Percentiles rank a stretch among this genome's conserved stretches.
These are phyloP conservation scores for Mimosa bimucronata DNA, from an alignment of 306 rosid species.

Conservation along the genomic window DNA sequence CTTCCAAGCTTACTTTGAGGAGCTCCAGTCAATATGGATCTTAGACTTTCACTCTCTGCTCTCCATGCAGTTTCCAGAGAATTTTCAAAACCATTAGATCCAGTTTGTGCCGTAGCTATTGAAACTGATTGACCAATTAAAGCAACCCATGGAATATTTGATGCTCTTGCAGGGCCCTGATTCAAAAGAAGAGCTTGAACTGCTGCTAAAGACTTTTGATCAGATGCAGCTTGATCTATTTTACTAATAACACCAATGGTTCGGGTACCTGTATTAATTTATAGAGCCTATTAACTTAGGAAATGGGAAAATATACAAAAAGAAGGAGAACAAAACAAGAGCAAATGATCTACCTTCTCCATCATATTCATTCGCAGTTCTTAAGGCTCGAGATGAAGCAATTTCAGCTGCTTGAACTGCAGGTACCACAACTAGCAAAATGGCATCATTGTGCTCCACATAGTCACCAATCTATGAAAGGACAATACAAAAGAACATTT, in stretches of 20 bases:
- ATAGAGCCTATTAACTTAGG: conserved; percentile 27
- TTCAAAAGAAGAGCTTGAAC: conserved; percentile 90
- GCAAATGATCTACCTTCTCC: conserved; percentile 68
- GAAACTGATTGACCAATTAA: conserved; percentile 93
- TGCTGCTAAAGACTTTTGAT: conserved; percentile 87
- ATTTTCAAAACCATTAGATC: conserved; percentile 82
- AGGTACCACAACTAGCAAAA: conserved; percentile 81
- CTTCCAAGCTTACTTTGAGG: conserved; percentile 97
- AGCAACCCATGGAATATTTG: conserved; percentile 96
- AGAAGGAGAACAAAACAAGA: conserved; percentile 1
- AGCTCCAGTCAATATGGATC: conserved; percentile 88
- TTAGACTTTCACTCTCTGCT: conserved; percentile 97
- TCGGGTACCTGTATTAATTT: conserved; percentile 70
- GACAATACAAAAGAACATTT: conserved; percentile 36
- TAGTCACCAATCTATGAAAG: conserved; percentile 79
- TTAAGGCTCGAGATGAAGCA: conserved; percentile 85
- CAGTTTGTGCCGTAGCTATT: conserved; percentile 90
- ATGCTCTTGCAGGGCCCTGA: conserved; percentile 87
- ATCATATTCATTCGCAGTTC: conserved; percentile 82
- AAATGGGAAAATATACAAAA: conserved; percentile 6
- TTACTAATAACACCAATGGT: conserved; percentile 90
- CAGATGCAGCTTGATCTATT: conserved; percentile 91
- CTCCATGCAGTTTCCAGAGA: conserved; percentile 98
- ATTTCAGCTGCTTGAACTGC: conserved; percentile 91
- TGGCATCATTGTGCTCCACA: conserved; percentile 92